phyloP scores from a whole-genome alignment of 352 stramenopile genomes.

The Pythium sp. region DNA sequence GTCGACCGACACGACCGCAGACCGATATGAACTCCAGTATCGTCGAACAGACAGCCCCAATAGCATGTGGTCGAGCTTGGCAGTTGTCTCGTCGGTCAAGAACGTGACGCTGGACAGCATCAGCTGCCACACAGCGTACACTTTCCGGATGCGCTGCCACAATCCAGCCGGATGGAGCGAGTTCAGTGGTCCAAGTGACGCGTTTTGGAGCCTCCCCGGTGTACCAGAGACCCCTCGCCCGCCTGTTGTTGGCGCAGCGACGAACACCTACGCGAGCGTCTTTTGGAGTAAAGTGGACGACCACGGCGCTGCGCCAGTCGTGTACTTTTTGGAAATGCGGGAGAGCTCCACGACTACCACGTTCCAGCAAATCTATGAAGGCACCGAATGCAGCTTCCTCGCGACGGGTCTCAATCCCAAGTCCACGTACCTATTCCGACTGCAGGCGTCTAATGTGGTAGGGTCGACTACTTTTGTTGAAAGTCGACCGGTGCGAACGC shows the following conservation, averaged over 20 bases:
- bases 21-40: slow-evolving; percentile 77
- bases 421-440: slow-evolving; percentile 58
- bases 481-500: slow-evolving; percentile 54
- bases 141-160: slow-evolving; percentile 60
- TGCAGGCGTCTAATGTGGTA: slow-evolving; percentile 69
- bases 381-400: slow-evolving; percentile 61
- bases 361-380: slow-evolving; percentile 58
- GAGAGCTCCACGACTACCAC: slow-evolving; percentile 22
- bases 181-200: slow-evolving; percentile 43
- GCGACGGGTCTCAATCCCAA: slow-evolving; percentile 40
- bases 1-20: slow-evolving; percentile 54
- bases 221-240: slow-evolving; percentile 37
- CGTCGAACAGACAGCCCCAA: slow-evolving; percentile 42
- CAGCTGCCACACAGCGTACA: slow-evolving; percentile 44
- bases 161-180: slow-evolving; percentile 75
- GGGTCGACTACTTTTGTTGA: slow-evolving; percentile 62
- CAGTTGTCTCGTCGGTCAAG: slow-evolving; percentile 32
- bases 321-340: slow-evolving; percentile 61
- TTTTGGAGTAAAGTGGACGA: slow-evolving; percentile 64
- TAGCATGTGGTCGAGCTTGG: slow-evolving; percentile 46
- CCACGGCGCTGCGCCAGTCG: slow-evolving; percentile 54
- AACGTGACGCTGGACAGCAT: slow-evolving; percentile 42
- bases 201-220: slow-evolving; percentile 62
- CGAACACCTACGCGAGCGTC: slow-evolving; percentile 69
- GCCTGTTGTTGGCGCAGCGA: slow-evolving; percentile 50